Percentiles rank a stretch among this genome's conserved stretches.
These are phyloP conservation scores for Lachnellula subtilissima DNA, from an alignment of 2,329 filamentous ascomycete species.

Conservation along the genomic window DNA sequence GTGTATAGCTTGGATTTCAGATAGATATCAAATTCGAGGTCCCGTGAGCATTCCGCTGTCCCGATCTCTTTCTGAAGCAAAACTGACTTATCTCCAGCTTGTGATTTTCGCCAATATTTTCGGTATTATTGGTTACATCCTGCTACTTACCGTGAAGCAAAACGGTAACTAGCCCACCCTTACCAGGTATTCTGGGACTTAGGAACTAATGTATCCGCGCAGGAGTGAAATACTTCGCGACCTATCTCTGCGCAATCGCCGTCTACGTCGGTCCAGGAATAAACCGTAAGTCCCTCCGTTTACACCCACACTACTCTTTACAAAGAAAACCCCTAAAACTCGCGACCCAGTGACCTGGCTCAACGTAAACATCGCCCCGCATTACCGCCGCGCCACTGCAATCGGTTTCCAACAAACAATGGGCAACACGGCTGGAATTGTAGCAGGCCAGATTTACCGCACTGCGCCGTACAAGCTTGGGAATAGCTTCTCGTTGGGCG, in stretches of 20 bases:
- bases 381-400: constrained; percentile 42
- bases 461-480: constrained; percentile 22
- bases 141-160: constrained; percentile 44
- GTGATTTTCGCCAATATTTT: constrained; percentile 37
- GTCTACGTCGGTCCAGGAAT: constrained; percentile 45
- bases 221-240: constrained; percentile 41
- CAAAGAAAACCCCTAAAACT: neutral
- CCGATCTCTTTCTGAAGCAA: neutral
- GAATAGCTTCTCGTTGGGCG: constrained; percentile 21
- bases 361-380: constrained; percentile 41
- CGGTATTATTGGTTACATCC: constrained; percentile 45
- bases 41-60: constrained; percentile 1
- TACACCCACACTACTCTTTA: neutral
- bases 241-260: constrained; percentile 43
- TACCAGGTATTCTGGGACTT: too few relatives aligned
- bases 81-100: constrained; percentile 21
- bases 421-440: constrained; percentile 43
- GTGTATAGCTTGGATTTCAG: constrained; percentile 41
- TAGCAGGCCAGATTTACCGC: constrained; percentile 27
- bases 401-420: constrained; percentile 43
- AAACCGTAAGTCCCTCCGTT: constrained; percentile 26
- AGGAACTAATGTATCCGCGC: neutral
- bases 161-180: constrained; percentile 23
- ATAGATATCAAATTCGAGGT: constrained; percentile 31
- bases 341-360: constrained; percentile 37